phyloP scores from a whole-genome alignment of 768 basidiomycete genomes.

The Xerocomellus chrysenteron region DNA sequence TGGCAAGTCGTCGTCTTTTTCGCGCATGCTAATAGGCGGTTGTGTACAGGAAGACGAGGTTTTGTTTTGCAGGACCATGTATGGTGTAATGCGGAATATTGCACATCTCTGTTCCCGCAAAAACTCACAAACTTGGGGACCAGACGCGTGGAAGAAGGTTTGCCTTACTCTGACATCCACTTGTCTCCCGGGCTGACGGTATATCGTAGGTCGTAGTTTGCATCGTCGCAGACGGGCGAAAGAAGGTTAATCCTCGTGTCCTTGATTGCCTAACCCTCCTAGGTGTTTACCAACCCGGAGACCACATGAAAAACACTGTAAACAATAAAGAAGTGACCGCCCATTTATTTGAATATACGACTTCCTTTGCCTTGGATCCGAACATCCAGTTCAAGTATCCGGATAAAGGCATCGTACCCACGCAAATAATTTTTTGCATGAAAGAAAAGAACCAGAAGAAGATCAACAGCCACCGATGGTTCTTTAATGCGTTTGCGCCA shows the following conservation, averaged over 20 bases:
- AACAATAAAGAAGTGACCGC: conserved; percentile 72
- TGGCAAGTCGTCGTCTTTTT: neutral
- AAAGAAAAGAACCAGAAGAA: conserved; percentile 97
- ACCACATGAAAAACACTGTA: conserved; percentile 60
- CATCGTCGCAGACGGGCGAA: conserved; percentile 86
- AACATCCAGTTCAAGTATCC: conserved; percentile 84
- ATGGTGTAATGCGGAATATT: conserved; percentile 92
- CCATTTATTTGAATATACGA: conserved; percentile 84
- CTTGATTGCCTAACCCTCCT: conserved; percentile 88
- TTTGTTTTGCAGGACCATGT: conserved; percentile 88
- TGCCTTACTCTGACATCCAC: neutral
- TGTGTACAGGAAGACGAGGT: conserved; percentile 75
- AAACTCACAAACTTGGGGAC: conserved; percentile 93
- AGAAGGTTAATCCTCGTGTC: conserved; percentile 78
- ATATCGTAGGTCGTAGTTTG: conserved; percentile 77
- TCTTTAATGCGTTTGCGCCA: conserved; percentile 90
- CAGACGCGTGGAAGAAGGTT: conserved; percentile 95
- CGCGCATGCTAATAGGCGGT: conserved; percentile 10
- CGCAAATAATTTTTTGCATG: conserved; percentile 89
- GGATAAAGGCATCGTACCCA: conserved; percentile 90
- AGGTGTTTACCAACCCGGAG: conserved; percentile 84
- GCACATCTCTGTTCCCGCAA: conserved; percentile 80
- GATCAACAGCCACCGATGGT: conserved; percentile 96
- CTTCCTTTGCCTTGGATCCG: conserved; percentile 75
- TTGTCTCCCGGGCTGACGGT: neutral